phyloP scores from a whole-genome alignment of 306 rosid genomes.

The Abrus pulchellus region DNA sequence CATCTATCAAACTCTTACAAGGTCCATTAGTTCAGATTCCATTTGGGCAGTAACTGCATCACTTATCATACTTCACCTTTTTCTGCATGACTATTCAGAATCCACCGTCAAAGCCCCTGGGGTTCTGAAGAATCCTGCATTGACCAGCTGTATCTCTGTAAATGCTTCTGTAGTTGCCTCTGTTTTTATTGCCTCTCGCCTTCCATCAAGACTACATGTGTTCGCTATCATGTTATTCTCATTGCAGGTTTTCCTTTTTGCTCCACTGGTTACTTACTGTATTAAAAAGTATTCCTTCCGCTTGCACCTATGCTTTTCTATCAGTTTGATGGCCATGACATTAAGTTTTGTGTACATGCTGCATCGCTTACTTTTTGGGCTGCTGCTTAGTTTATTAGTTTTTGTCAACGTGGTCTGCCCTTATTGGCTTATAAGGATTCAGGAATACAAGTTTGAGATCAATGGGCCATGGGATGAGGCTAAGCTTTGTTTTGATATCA shows the following conservation, averaged over 20 bases:
- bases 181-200: constrained; percentile 85
- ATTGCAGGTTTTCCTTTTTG: constrained; percentile 87
- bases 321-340: constrained; percentile 66
- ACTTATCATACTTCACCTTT: constrained; percentile 83
- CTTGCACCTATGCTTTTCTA: constrained; percentile 77
- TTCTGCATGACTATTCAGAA: constrained; percentile 88
- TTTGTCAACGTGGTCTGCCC: constrained; percentile 87
- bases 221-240: constrained; percentile 88
- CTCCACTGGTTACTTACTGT: constrained; percentile 83
- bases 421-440: constrained; percentile 88
- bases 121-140: constrained; percentile 68
- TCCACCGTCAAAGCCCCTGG: constrained; percentile 78
- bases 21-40: constrained; percentile 93
- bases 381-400: constrained; percentile 74
- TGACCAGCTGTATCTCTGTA: constrained; percentile 84
- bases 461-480: constrained; percentile 99
- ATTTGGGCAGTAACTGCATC: constrained; percentile 80
- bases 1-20: constrained; percentile 87
- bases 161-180: constrained; percentile 95
- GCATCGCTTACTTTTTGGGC: constrained; percentile 64
- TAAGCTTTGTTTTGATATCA: constrained; percentile 91
- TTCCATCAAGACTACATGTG: constrained; percentile 86
- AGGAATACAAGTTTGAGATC: constrained; percentile 91
- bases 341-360: constrained; percentile 69
- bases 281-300: constrained; percentile 76